These are phyloP conservation scores for Sarcodon sp. DNA, from an alignment of 768 basidiomycete genomes.

Conservation along the genomic window DNA sequence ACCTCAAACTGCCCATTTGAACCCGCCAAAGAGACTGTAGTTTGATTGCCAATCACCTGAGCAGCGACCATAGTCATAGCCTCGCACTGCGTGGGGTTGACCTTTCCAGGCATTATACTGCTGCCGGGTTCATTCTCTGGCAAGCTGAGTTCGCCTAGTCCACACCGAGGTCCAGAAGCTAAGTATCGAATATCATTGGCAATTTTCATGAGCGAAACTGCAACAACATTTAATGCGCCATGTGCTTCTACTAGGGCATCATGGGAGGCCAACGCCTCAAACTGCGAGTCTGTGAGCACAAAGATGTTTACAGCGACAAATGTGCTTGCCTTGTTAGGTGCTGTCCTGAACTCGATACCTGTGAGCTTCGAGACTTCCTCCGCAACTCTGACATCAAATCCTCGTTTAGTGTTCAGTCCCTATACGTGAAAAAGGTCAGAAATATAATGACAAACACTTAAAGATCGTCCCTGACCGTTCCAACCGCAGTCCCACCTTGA, in stretches of 20 bases:
- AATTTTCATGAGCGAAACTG: conserved; percentile 98
- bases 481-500: conserved; percentile 97
- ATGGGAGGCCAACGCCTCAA: conserved; percentile 95
- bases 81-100: conserved; percentile 99
- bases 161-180: conserved; percentile 94
- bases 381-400: conserved; percentile 93
- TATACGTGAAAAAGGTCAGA: conserved; percentile 14
- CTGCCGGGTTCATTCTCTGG: conserved; percentile 99
- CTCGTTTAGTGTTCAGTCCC: conserved; percentile 95
- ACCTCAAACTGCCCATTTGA: conserved; percentile 97
- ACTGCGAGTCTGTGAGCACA: conserved; percentile 31
- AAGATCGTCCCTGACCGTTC: conserved; percentile 53
- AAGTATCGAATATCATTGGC: conserved; percentile 98
- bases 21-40: conserved; percentile 82
- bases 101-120: conserved; percentile 99
- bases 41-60: conserved; percentile 98
- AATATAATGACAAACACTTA: neutral
- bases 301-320: neutral
- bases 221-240: conserved; percentile 90
- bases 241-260: conserved; percentile 97
- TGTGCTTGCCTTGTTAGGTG: conserved; percentile 81
- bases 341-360: conserved; percentile 85
- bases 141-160: conserved; percentile 85
- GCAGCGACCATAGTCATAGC: conserved; percentile 98
- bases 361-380: conserved; percentile 85